Evolutionary conservation across 2,329 filamentous ascomycete genomes (phyloP).

Genomic region (Falciphora oryzae): DNA sequence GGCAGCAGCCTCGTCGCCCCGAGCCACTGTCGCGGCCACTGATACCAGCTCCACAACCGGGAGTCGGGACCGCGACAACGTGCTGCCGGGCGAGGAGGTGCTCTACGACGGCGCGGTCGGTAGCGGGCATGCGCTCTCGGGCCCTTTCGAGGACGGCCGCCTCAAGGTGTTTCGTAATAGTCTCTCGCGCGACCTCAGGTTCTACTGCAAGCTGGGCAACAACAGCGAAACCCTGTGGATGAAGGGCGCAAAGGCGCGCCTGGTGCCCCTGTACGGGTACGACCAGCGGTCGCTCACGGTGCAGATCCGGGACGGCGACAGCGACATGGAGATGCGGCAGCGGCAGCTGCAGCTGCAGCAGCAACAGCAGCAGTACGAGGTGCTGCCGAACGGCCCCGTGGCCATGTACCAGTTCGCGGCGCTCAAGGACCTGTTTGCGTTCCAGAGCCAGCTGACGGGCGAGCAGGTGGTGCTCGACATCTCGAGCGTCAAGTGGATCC

Average conservation of each 20-base stretch:
- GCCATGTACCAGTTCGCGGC: conserved; percentile 23
- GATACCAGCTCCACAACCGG: conserved; percentile 9
- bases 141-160: conserved; percentile 19
- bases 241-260: conserved; percentile 22
- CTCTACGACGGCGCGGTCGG: conserved; percentile 23
- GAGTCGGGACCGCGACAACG: conserved; percentile 22
- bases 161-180: conserved; percentile 25
- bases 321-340: conserved; percentile 12
- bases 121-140: conserved; percentile 17
- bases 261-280: conserved; percentile 24
- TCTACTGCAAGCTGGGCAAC: conserved; percentile 21
- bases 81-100: conserved; percentile 23
- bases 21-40: too few species aligned
- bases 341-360: conserved; percentile 11
- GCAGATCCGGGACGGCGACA: conserved; percentile 22
- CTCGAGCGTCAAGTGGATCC: conserved; percentile 21
- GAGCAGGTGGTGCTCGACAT: conserved; percentile 25
- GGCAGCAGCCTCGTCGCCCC: too few species aligned
- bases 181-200: conserved; percentile 20
- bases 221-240: conserved; percentile 25
- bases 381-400: conserved; percentile 15
- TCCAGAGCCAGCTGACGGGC: conserved; percentile 23
- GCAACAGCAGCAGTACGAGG: too few species aligned
- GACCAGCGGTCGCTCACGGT: conserved; percentile 22
- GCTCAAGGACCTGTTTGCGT: conserved; percentile 21